Conservation (phyloP, 139 green algal genomes). For the Mesotaenium endlicherianum region DNA sequence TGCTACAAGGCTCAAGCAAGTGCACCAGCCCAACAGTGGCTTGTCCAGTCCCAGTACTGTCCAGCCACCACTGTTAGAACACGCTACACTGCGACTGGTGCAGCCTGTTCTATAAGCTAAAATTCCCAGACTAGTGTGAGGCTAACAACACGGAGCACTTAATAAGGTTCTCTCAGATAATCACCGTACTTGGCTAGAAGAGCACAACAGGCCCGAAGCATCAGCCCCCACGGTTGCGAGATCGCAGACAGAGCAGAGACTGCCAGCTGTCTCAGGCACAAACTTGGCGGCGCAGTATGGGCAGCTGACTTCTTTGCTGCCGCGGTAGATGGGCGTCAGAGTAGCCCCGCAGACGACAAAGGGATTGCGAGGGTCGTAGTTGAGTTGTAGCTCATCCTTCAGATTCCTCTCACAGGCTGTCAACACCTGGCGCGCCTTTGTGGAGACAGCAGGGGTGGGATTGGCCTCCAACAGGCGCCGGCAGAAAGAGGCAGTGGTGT, state of each 20-base stretch:
- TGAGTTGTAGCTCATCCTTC: constrained; percentile 79
- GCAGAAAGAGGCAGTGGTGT: constrained; percentile 85
- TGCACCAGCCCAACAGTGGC: too few species aligned
- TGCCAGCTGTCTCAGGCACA: constrained; percentile 75
- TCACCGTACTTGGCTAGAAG: constrained; percentile 46
- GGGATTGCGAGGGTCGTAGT: constrained; percentile 97
- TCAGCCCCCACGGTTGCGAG: constrained; percentile 81
- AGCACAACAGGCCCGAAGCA: constrained; percentile 72
- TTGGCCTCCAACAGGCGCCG: constrained; percentile 93
- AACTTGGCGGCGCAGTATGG: constrained; percentile 88
- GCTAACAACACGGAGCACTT: too few species aligned
- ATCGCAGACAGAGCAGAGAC: constrained; percentile 82
- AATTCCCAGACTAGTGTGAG: too few species aligned
- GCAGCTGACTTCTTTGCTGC: constrained; percentile 70
- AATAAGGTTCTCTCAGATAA: background rate
- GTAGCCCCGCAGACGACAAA: constrained; percentile 94
- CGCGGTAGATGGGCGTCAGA: constrained; percentile 94
- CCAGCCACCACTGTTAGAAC: too few species aligned
- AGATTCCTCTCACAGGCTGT: constrained; percentile 86
- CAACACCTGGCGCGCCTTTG: constrained; percentile 85
- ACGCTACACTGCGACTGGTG: too few species aligned
- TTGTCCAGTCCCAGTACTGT: too few species aligned
- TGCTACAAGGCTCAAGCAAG: too few species aligned
- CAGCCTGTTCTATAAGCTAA: too few species aligned
- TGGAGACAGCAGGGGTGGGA: constrained; percentile 77